Evolutionary conservation across 2,329 filamentous ascomycete species (phyloP).

Genomic region (Drechmeria coniospora): DNA sequence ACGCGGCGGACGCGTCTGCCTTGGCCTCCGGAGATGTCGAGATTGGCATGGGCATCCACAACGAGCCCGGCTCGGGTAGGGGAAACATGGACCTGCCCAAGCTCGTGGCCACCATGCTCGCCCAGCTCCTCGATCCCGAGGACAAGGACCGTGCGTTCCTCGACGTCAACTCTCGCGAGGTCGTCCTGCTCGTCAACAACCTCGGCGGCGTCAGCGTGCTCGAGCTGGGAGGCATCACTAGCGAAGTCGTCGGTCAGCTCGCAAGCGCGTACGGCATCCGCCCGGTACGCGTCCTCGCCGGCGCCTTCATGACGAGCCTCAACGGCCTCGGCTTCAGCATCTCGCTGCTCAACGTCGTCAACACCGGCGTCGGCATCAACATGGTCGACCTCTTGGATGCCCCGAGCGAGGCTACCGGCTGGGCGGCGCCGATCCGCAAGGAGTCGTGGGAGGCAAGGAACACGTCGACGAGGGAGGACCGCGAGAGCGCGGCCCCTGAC

Average conservation of each 20-base stretch:
- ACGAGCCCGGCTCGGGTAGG: slow-evolving; percentile 44
- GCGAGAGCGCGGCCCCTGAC: slow-evolving; percentile 14
- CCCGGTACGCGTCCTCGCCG: slow-evolving; percentile 49
- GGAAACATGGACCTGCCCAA: slow-evolving; percentile 35
- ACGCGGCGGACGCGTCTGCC: slow-evolving; percentile 35
- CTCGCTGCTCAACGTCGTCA: slow-evolving; percentile 48
- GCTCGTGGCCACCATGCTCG: slow-evolving; percentile 50
- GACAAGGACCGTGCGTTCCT: slow-evolving; percentile 61
- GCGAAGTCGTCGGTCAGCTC: slow-evolving; percentile 52
- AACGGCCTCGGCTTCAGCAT: slow-evolving; percentile 66
- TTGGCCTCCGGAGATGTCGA: slow-evolving; percentile 44
- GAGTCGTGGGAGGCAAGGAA: slow-evolving; percentile 48
- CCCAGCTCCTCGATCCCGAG: slow-evolving; percentile 47
- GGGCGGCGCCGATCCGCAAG: slow-evolving; percentile 47
- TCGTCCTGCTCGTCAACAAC: slow-evolving; percentile 61
- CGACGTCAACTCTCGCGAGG: slow-evolving; percentile 43
- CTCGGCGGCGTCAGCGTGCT: slow-evolving; percentile 58
- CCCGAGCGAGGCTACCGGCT: slow-evolving; percentile 53
- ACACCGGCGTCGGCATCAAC: slow-evolving; percentile 40
- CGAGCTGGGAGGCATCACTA: slow-evolving; percentile 56
- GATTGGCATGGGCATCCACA: slow-evolving; percentile 67
- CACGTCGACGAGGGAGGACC: slow-evolving; percentile 27
- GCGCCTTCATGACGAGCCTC: slow-evolving; percentile 65
- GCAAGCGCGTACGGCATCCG: slow-evolving; percentile 38
- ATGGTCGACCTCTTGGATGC: slow-evolving; percentile 58